A percentile compares a stretch with the other conserved stretches of the same genome.
Evolutionary conservation across 2,329 filamentous ascomycete species (phyloP).

Genomic region (Rasamsonia emersonii): DNA sequence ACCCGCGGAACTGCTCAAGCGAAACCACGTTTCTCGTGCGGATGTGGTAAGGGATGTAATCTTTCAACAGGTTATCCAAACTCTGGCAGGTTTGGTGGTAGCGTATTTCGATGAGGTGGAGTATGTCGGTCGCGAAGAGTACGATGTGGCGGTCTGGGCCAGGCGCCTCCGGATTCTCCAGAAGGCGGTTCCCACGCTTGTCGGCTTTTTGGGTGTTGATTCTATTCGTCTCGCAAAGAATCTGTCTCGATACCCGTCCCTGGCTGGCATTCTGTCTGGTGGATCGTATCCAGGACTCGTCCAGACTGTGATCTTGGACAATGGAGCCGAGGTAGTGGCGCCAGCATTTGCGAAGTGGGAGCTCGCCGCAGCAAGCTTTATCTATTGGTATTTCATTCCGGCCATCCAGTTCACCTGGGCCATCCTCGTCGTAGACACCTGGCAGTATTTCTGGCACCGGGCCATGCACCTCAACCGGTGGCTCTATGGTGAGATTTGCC

Average conservation of each 20-base stretch:
- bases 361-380: constrained; percentile 58
- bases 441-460: constrained; percentile 97
- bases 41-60: constrained; percentile 87
- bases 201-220: constrained; percentile 68
- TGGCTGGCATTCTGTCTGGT: constrained; percentile 69
- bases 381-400: constrained; percentile 75
- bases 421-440: constrained; percentile 76
- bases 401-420: constrained; percentile 67
- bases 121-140: constrained; percentile 66
- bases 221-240: constrained; percentile 66
- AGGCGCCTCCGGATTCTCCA: constrained; percentile 71
- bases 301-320: constrained; percentile 46
- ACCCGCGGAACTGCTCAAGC: constrained; percentile 76
- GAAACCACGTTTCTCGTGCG: constrained; percentile 77
- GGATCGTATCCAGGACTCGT: constrained; percentile 69
- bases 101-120: constrained; percentile 65
- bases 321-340: constrained; percentile 42
- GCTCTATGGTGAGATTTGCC: constrained; percentile 69
- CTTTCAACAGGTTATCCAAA: constrained; percentile 85
- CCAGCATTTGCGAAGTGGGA: constrained; percentile 83
- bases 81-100: constrained; percentile 58
- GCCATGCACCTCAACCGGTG: constrained; percentile 97
- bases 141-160: constrained; percentile 86
- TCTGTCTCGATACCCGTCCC: constrained; percentile 62
- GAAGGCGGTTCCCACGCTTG: constrained; percentile 62